Evolutionary conservation across 169 alveolate species (phyloP).

Genomic region (Fabrea salina): DNA sequence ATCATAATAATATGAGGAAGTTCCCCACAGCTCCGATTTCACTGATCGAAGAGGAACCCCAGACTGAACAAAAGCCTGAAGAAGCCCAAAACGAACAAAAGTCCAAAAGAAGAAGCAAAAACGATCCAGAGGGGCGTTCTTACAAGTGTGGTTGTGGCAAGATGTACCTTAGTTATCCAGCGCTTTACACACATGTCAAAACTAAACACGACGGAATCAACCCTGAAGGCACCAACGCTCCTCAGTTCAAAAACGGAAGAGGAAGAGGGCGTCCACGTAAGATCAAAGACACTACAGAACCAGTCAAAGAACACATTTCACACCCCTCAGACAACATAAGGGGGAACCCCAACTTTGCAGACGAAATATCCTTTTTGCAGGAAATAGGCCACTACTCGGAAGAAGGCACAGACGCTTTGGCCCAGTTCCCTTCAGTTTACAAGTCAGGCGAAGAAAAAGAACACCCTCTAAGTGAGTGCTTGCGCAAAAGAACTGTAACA

Average conservation of each 20-base stretch:
- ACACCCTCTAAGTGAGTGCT: constrained; percentile 3
- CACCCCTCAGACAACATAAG: constrained; percentile 29
- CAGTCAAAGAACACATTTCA: not conserved
- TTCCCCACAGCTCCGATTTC: no score
- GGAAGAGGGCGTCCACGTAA: constrained; percentile 85
- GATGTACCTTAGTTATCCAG: constrained; percentile 84
- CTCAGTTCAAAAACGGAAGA: constrained; percentile 64
- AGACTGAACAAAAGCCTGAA: no score
- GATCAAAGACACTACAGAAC: constrained; percentile 22
- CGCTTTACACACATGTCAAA: constrained; percentile 86
- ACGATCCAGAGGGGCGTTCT: constrained; percentile 71
- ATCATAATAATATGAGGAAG: no score
- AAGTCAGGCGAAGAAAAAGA: not conserved
- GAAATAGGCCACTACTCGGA: constrained; percentile 26
- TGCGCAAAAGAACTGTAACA: not conserved
- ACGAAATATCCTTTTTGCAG: not conserved
- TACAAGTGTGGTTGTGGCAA: constrained; percentile 88
- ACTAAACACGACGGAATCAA: constrained; percentile 78
- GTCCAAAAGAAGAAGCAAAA: constrained; percentile 76
- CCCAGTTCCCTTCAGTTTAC: not conserved
- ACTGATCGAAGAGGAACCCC: no score
- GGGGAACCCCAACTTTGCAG: constrained; percentile 23
- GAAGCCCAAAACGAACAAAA: constrained; percentile 16
- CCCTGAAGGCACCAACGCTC: constrained; percentile 80
- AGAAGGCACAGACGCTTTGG: constrained; percentile 1